Conservation (phyloP, 1,139 yeast genomes). For the Debaryomycetaceae sp. region DNA sequence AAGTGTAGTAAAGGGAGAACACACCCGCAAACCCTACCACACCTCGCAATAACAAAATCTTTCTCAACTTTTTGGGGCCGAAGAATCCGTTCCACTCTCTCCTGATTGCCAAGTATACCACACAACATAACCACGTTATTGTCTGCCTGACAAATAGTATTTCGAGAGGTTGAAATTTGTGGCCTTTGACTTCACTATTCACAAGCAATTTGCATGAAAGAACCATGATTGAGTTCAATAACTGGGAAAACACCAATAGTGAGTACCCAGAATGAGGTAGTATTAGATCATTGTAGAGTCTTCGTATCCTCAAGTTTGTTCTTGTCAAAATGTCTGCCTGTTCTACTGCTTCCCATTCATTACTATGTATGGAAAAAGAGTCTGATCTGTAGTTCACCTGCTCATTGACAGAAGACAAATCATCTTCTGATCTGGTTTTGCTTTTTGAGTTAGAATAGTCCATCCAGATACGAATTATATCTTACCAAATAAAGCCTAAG, state of each 20-base stretch:
- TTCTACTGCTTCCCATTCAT: neutral
- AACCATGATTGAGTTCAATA: constrained; percentile 75
- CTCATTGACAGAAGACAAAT: neutral
- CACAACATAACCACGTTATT: constrained; percentile 60
- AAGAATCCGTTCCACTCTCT: constrained; percentile 61
- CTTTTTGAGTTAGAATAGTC: neutral
- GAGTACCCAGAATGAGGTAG: constrained; percentile 35
- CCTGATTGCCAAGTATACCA: constrained; percentile 51
- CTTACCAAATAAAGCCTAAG: neutral
- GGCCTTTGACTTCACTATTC: constrained; percentile 52
- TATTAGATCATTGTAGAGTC: constrained; percentile 5
- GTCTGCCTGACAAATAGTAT: constrained; percentile 74
- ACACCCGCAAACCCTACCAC: constrained; percentile 76
- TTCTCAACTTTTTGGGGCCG: constrained; percentile 63
- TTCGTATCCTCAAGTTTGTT: neutral
- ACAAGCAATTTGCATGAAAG: constrained; percentile 70
- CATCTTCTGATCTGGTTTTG: neutral
- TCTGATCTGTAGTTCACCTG: neutral
- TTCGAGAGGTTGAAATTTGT: constrained; percentile 72
- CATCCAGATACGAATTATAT: neutral
- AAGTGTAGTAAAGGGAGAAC: constrained; percentile 69
- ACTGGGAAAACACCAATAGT: constrained; percentile 53
- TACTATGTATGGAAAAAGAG: neutral
- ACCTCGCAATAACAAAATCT: constrained; percentile 62
- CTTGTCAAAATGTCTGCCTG: neutral